phyloP scores from a whole-genome alignment of 1,284 basidiomycete genomes.

The Chalciporus sp. region DNA sequence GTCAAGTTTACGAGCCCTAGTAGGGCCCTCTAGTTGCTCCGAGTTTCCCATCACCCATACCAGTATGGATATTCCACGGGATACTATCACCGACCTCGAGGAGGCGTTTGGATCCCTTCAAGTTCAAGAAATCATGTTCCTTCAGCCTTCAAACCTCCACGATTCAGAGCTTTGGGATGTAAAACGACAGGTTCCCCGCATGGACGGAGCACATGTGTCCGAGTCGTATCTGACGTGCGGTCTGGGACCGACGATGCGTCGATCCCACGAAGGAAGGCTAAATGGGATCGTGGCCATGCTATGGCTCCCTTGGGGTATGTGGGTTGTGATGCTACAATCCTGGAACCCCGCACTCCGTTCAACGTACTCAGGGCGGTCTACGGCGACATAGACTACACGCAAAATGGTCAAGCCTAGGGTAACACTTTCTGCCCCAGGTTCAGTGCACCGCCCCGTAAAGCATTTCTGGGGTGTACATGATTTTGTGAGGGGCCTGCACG shows the following conservation, averaged over 20 bases:
- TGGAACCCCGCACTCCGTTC: no score
- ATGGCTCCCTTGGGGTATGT: no score
- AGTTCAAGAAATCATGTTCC: neutral
- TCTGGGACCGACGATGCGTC: neutral
- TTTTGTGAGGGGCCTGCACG: conserved; percentile 1
- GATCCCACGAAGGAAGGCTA: neutral
- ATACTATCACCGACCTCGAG: neutral
- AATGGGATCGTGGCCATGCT: neutral
- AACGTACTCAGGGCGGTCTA: no score
- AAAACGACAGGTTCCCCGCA: neutral
- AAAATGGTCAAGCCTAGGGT: no score
- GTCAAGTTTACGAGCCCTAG: no score
- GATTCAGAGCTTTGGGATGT: neutral
- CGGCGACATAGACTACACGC: no score
- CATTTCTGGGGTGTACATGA: conserved; percentile 7
- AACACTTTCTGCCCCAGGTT: no score
- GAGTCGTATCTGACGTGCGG: neutral
- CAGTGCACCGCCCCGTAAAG: neutral
- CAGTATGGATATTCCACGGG: neutral
- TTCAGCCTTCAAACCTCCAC: neutral
- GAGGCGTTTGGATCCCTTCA: neutral
- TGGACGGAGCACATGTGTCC: no score
- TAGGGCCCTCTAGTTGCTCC: no score
- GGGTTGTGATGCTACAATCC: no score
- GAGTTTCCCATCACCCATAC: no score